Evolutionary conservation across 2,329 filamentous ascomycete species (phyloP).

Genomic region (Neodidymelliopsis sp.): DNA sequence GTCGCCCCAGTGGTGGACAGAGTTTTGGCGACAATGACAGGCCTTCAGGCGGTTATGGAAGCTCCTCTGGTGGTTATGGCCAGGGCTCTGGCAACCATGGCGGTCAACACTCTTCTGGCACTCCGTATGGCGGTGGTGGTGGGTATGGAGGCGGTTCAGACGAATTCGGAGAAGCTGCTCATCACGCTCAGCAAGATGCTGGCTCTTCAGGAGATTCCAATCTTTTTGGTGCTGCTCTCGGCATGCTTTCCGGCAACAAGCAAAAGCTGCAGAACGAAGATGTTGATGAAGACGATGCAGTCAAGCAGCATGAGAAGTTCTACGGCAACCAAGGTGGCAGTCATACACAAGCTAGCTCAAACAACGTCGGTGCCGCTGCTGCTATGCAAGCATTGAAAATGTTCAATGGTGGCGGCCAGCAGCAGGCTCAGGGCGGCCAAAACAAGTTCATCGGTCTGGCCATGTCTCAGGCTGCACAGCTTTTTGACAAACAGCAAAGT

Average conservation of each 20-base stretch:
- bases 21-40: conserved; percentile 30
- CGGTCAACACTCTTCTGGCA: conserved; percentile 50
- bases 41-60: conserved; percentile 29
- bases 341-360: conserved; percentile 55
- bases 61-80: conserved; percentile 26
- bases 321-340: conserved; percentile 63
- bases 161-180: conserved; percentile 62
- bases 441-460: conserved; percentile 84
- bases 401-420: conserved; percentile 67
- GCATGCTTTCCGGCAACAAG: conserved; percentile 63
- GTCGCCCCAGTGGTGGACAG: conserved; percentile 6
- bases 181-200: conserved; percentile 64
- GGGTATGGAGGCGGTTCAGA: conserved; percentile 52
- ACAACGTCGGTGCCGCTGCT: conserved; percentile 70
- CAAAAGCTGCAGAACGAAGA: conserved; percentile 59
- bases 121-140: conserved; percentile 53
- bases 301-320: conserved; percentile 77
- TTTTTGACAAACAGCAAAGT: conserved; percentile 68
- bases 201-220: conserved; percentile 57
- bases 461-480: conserved; percentile 85
- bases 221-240: conserved; percentile 65
- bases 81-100: conserved; percentile 31
- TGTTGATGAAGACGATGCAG: conserved; percentile 70
- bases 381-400: conserved; percentile 83
- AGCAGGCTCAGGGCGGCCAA: conserved; percentile 63